Base-by-base conservation (phyloP, 805 yeast species). In the Sugiyamaella chiloensis region DNA sequence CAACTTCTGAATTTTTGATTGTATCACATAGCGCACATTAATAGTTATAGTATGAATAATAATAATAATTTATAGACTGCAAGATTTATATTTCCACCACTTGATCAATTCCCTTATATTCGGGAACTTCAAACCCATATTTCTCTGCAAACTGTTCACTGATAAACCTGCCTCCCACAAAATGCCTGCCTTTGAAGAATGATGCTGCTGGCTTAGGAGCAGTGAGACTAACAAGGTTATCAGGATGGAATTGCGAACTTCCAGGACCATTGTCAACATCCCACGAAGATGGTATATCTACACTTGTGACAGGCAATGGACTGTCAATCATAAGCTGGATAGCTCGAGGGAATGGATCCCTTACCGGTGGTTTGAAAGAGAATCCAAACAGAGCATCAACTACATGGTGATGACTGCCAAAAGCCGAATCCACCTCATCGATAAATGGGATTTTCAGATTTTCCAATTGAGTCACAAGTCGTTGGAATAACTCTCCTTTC, bases 271-370 rank as follows among this genome's bases (percentile, higher is more conserved):
- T 60, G 60, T 93, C 95, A 8, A 93, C 98, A 60, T 90, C 91
- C 99, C 99, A 93, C 0, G 97, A 96, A 1, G 96, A 85, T 0
- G 99, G 99, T 40, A 91, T 79, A 64, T 93, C 99, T 1, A 93
- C 86, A 0, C 95, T 79, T 0, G 87, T 76, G 1, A 89, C 77
- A 1, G 90, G 91, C 2, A 79, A 60, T 1, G 48, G 11, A 31
- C 70, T 27, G 47, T 44, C 49, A 57, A 59, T 72, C 53, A 85
- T 62, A 5, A 70, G 56, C n/a, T 57, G 58, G 46, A 76, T 68
- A 6, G 74, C 76, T 12, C 55, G 57, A 36, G 76, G 79, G 62
- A 85, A 91, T 1, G 96, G 96, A 29, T 76, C 76, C 47, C 97
- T 72, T 42, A 91, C 74, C 0, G 96, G 96, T 1, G 97, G 95